phyloP scores from a whole-genome alignment of 805 yeast genomes.

The Komagataella ulmi region DNA sequence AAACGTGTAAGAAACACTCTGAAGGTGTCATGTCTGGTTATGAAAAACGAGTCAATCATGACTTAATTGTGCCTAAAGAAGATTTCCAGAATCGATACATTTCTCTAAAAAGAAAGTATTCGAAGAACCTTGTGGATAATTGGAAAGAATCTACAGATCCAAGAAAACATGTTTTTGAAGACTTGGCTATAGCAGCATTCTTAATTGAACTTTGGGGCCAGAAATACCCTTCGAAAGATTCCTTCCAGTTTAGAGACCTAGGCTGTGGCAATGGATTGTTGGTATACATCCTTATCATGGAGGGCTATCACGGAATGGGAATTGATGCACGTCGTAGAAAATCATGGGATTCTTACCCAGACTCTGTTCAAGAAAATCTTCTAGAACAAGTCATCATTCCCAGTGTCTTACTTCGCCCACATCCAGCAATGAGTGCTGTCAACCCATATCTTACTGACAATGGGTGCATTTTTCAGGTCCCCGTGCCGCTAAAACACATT shows the following conservation, averaged over 20 bases:
- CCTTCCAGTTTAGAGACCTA: conserved; percentile 68
- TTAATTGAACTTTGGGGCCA: conserved; percentile 74
- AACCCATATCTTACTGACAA: conserved; percentile 46
- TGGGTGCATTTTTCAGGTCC: conserved; percentile 46
- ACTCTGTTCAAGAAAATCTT: conserved; percentile 40
- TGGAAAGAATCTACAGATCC: conserved; percentile 97
- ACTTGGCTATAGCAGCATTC: conserved; percentile 90
- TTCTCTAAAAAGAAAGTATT: conserved; percentile 68
- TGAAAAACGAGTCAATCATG: conserved; percentile 80
- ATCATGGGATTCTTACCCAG: conserved; percentile 73
- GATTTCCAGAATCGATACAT: conserved; percentile 77
- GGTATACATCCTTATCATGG: conserved; percentile 60
- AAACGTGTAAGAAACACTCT: conserved; percentile 76
- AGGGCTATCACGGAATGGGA: conserved; percentile 76
- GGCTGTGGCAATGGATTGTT: conserved; percentile 94
- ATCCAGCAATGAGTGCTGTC: conserved; percentile 40
- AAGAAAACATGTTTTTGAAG: conserved; percentile 91
- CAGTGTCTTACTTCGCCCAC: conserved; percentile 52
- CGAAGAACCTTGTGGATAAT: conserved; percentile 54
- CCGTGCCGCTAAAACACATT: conserved; percentile 18
- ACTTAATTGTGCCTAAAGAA: conserved; percentile 69
- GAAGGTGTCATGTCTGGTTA: conserved; percentile 76
- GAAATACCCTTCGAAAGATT: conserved; percentile 22
- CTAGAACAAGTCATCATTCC: conserved; percentile 82
- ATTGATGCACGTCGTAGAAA: conserved; percentile 84